These are phyloP conservation scores for Kentomonas sorsogonicus DNA, from an alignment of 208 protist species.

Conservation along the genomic window DNA sequence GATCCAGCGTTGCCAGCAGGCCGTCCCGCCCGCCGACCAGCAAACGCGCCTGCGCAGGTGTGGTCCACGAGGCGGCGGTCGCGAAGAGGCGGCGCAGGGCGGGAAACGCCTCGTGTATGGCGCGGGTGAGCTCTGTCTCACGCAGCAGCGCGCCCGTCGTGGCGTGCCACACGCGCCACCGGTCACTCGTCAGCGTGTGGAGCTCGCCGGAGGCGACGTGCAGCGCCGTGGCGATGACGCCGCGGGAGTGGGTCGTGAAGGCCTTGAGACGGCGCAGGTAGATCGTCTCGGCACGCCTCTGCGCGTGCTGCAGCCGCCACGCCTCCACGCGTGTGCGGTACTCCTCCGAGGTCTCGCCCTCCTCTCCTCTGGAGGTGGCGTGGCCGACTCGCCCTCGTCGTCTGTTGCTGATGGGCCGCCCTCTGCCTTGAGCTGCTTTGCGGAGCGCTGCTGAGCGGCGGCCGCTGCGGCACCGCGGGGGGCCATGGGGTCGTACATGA, in stretches of 20 bases:
- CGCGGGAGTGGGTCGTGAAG: constrained; percentile 33
- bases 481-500: constrained; percentile 52
- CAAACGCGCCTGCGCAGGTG: constrained; percentile 39
- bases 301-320: constrained; percentile 9
- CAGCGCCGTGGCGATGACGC: constrained; percentile 36
- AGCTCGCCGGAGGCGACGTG: constrained; percentile 25
- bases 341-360: not conserved
- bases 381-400: constrained; percentile 4
- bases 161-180: constrained; percentile 61
- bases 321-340: not conserved
- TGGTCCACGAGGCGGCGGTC: constrained; percentile 60
- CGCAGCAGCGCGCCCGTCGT: constrained; percentile 33
- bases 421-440: not conserved
- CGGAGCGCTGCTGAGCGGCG: not conserved
- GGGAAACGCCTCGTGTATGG: constrained; percentile 43
- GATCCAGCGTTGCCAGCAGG: constrained; percentile 61
- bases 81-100: constrained; percentile 28
- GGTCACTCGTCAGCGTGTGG: constrained; percentile 63
- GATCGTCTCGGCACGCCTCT: constrained; percentile 11
- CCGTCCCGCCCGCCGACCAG: constrained; percentile 57
- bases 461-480: constrained; percentile 4
- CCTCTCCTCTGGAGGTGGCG: not conserved
- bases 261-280: constrained; percentile 27
- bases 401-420: not conserved
- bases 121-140: constrained; percentile 30